These are phyloP conservation scores for Leptomonas seymouri DNA, from an alignment of 208 protist genomes.

Conservation along the genomic window DNA sequence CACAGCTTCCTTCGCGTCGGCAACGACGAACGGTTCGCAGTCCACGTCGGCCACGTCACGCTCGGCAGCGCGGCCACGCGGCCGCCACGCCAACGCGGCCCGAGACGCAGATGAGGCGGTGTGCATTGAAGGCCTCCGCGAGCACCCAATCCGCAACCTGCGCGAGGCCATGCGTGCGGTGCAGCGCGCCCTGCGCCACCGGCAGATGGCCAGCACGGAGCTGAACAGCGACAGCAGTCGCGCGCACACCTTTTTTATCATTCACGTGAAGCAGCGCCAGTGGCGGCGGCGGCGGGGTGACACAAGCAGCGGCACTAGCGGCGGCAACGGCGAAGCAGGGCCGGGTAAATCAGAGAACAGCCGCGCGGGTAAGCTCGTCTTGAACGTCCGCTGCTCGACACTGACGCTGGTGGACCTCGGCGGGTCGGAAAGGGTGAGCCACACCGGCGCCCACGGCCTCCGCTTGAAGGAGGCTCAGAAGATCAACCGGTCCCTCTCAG, in stretches of 20 bases:
- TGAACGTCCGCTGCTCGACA: constrained; percentile 5
- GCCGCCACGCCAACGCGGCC: background rate
- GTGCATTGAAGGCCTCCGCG: constrained; percentile 53
- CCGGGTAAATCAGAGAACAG: background rate
- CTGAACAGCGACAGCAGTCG: constrained; percentile 89
- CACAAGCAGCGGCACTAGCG: background rate
- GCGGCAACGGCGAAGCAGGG: background rate
- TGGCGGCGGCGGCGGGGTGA: constrained; percentile 3
- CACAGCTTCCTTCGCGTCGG: background rate
- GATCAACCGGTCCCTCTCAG: constrained; percentile 93
- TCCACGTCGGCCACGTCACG: constrained; percentile 3
- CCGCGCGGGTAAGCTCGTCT: background rate
- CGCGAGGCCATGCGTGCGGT: constrained; percentile 49
- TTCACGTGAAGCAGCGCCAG: constrained; percentile 40
- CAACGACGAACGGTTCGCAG: background rate
- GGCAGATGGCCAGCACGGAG: constrained; percentile 65
- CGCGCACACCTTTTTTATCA: constrained; percentile 87
- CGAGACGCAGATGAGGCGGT: constrained; percentile 25
- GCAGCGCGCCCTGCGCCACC: constrained; percentile 34
- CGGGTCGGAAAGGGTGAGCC: constrained; percentile 86
- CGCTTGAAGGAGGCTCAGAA: constrained; percentile 81
- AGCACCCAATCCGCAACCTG: constrained; percentile 38
- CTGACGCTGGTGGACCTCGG: constrained; percentile 93
- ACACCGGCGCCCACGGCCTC: constrained; percentile 72
- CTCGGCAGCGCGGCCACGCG: background rate